Percentiles rank a stretch among this genome's conserved stretches.
Conservation (phyloP, 345 rosid species). For the Salix brachista region DNA sequence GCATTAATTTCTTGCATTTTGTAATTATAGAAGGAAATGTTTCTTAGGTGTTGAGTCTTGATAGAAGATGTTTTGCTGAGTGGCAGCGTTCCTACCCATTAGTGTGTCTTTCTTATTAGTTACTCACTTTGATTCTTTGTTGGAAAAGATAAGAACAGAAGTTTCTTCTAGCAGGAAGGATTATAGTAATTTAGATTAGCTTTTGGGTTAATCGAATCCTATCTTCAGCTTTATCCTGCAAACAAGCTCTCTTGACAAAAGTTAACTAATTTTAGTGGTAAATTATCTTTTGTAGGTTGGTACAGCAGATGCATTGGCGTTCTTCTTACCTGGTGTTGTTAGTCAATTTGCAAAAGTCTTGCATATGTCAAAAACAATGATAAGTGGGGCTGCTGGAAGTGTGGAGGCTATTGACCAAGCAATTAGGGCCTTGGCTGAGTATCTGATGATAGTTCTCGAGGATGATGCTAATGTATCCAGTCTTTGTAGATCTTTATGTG, state of each 20-base stretch:
- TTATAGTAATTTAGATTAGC: neutral
- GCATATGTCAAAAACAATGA: constrained; percentile 65
- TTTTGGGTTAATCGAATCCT: neutral
- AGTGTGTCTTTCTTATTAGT: neutral
- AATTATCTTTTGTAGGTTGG: constrained; percentile 57
- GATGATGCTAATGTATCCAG: constrained; percentile 60
- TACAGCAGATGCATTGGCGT: constrained; percentile 81
- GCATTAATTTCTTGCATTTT: no score
- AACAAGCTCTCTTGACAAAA: neutral
- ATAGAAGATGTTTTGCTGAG: neutral
- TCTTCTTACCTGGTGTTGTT: constrained; percentile 91
- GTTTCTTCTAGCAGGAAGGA: neutral
- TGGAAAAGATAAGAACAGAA: neutral
- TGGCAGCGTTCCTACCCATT: neutral
- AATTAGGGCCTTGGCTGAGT: constrained; percentile 81
- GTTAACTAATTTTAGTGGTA: constrained; percentile 6
- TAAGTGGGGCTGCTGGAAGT: constrained; percentile 93
- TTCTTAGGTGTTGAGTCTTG: neutral
- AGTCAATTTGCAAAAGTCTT: constrained; percentile 82
- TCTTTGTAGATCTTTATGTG: constrained; percentile 28
- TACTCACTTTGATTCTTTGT: neutral
- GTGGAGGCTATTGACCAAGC: constrained; percentile 78
- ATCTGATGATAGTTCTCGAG: constrained; percentile 76
- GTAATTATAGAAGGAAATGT: neutral
- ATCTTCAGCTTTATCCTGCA: neutral